Evolutionary conservation across 73 alveolate genomes (phyloP), one percentile per base, ranked within the genome.

Genomic region (Tetrahymena borealis): DNA sequence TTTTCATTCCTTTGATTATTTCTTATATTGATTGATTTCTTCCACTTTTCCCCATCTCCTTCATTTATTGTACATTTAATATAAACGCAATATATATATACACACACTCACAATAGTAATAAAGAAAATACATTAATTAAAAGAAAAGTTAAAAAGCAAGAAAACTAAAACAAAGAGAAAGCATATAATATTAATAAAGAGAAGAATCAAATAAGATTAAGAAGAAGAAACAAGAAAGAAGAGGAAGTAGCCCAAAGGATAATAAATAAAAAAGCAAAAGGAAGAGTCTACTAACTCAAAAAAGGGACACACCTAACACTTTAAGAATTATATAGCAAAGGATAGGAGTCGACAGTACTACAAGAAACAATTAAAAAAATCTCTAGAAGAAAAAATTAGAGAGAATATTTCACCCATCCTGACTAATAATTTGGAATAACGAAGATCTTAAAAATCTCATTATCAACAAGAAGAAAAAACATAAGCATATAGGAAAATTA

Each of bases 21-120:
- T n/a, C n/a, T n/a, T n/a, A n/a, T n/a, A n/a, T n/a, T n/a, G n/a
- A n/a, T n/a, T n/a, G n/a, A n/a, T n/a, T n/a, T n/a, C n/a, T n/a
- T n/a, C n/a, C n/a, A n/a, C n/a, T 60, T 60, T 60, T 60, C 85
- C 85, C 85, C 85, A 60, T 60, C 85, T 60, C 85, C 28, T 60
- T 60, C 85, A 24, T 28, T 60, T 32, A 60, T 60, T 60, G 36
- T 24, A n/a, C 31, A 60, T 60, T 60, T 3, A 60, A 60, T 60
- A 60, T 60, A 60, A 60, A 60, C 32, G 32, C 12, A 40, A 1
- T 1, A 40, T 6, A 60, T 20, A 60, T 18, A n/a, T 13, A 60
- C 11, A 1, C 85, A 20, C 28, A 60, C 28, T 10, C 28, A 60
- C 28, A 60, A 60, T n/a, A 13, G 7, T 60, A 60, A 60, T 60